These are phyloP conservation scores for Torulaspora delbrueckii DNA, from an alignment of 805 yeast genomes.

Conservation along the genomic window DNA sequence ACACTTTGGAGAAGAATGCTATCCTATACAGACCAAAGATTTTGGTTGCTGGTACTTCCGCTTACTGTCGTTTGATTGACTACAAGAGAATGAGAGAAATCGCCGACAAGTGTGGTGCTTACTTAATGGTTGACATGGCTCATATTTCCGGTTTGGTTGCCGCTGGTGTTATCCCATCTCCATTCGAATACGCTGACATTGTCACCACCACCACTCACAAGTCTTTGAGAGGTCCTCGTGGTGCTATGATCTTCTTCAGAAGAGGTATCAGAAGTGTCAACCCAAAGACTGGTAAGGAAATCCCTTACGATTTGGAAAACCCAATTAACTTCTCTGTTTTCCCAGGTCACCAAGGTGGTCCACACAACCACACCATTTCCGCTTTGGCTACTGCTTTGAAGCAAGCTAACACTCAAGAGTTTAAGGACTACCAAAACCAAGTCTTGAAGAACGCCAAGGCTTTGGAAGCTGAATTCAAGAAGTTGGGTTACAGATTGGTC, in stretches of 20 bases:
- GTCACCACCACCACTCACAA: slow-evolving; percentile 99
- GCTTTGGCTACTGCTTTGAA: slow-evolving; percentile 95
- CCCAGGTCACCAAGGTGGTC: slow-evolving; percentile 99
- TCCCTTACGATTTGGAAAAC: slow-evolving; percentile 84
- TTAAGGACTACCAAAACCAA: slow-evolving; percentile 80
- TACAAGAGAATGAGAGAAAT: slow-evolving; percentile 94
- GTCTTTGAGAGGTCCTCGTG: slow-evolving; percentile 98
- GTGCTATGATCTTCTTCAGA: slow-evolving; percentile 99
- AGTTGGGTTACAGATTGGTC: slow-evolving; percentile 73
- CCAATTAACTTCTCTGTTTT: slow-evolving; percentile 96
- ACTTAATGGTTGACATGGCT: slow-evolving; percentile 95
- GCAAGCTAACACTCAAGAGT: slow-evolving; percentile 89
- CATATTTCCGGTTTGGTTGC: slow-evolving; percentile 95
- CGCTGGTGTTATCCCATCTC: slow-evolving; percentile 93
- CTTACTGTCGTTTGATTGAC: slow-evolving; percentile 94
- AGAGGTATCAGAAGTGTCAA: slow-evolving; percentile 85
- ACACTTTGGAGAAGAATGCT: slow-evolving; percentile 88
- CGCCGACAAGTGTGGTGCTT: slow-evolving; percentile 97
- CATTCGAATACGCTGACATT: slow-evolving; percentile 94
- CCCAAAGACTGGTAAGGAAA: slow-evolving; percentile 88
- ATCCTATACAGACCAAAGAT: slow-evolving; percentile 91
- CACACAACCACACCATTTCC: slow-evolving; percentile 98
- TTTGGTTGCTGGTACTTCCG: slow-evolving; percentile 96
- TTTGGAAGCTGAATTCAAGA: slow-evolving; percentile 68
- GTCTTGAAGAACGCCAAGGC: slow-evolving; percentile 85